Evolutionary conservation across 106 monocot species (phyloP).

Genomic region (Iris macrosiphon): DNA sequence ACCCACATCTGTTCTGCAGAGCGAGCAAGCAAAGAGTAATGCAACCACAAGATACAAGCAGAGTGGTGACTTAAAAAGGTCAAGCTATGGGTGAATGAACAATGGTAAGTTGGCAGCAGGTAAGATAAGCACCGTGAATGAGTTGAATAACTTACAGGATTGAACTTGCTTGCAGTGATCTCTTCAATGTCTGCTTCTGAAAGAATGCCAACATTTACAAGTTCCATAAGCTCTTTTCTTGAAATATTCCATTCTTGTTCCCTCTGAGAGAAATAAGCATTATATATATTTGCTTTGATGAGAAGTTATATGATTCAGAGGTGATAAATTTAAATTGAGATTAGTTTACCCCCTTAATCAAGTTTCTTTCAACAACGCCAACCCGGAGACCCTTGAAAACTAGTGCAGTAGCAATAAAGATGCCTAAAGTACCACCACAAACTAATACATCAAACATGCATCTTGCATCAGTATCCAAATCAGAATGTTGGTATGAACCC

Average conservation of each 20-base stretch:
- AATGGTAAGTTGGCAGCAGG: not conserved
- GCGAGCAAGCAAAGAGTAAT: not conserved
- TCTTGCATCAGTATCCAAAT: slow-evolving; percentile 11
- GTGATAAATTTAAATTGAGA: not conserved
- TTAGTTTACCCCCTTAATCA: slow-evolving; percentile 66
- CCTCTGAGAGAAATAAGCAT: slow-evolving; percentile 46
- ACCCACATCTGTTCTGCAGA: slow-evolving; percentile 88
- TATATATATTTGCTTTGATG: not conserved
- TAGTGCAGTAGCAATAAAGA: slow-evolving; percentile 86
- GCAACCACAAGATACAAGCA: not conserved
- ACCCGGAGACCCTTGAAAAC: slow-evolving; percentile 67
- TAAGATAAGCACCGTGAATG: not conserved
- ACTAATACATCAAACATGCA: slow-evolving; percentile 66
- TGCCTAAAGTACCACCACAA: slow-evolving; percentile 95
- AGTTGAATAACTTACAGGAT: slow-evolving; percentile 63
- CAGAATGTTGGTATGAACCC: slow-evolving; percentile 20
- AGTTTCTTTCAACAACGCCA: slow-evolving; percentile 80
- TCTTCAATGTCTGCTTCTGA: slow-evolving; percentile 73
- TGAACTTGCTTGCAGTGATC: slow-evolving; percentile 51
- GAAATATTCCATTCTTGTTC: slow-evolving; percentile 99
- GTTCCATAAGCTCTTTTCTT: slow-evolving; percentile 82
- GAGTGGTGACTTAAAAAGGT: not conserved
- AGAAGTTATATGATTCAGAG: slow-evolving; percentile 1
- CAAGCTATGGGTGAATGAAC: too few relatives aligned
- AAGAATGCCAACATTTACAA: slow-evolving; percentile 64